Base-by-base conservation (phyloP, 2,329 filamentous ascomycete species). In the Blastomyces emzantsi region DNA sequence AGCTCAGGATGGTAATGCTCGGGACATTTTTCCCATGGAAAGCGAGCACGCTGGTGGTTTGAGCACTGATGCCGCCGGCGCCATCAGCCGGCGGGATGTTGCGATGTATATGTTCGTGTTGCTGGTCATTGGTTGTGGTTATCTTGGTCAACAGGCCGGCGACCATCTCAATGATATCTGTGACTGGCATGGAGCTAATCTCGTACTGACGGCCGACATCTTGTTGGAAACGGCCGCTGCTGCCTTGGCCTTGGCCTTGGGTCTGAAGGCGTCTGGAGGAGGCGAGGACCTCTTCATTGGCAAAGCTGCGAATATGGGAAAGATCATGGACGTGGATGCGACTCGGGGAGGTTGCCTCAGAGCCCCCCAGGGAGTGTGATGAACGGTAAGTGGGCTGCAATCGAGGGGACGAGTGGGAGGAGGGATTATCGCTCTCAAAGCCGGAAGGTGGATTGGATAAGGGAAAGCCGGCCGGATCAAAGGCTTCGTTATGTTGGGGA, bases 11-110 rank as follows among this genome's bases (percentile, higher is more conserved):
- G 25, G 92, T 96, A 71, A 99, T 99, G 72, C 90, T 94, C 1
- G 94, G 94, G 13, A 97, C 90, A 68, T 99, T 99, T 78, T 97
- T 97, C 68, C 94, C 94, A 73, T 99, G 94, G 70, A 99, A 99
- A 15, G 94, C 93, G 49, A 99, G 83, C 2, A 99, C 93, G 62
- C 81, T 90, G 68, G 80, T 89, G 68, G 83, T 89, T 70, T 88
- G 83, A 28, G 83, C 81, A 68, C 80, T 86, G 43, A 89, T 77
- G 47, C 82, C 82, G n/a, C 79, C 77, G 9, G 84, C 79, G 56
- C 81, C 82, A 67, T 85, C 85, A 5, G 85, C 79, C 9, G 84
- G 80, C 4, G 86, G 83, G 65, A 89, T 84, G 65, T 86, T 83
- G 63, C 91, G 86, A 76, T 97, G 91, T 68, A 96, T 78, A 67